Evolutionary conservation across 1,139 yeast genomes (phyloP).

Genomic region (Diutina mesorugosa): DNA sequence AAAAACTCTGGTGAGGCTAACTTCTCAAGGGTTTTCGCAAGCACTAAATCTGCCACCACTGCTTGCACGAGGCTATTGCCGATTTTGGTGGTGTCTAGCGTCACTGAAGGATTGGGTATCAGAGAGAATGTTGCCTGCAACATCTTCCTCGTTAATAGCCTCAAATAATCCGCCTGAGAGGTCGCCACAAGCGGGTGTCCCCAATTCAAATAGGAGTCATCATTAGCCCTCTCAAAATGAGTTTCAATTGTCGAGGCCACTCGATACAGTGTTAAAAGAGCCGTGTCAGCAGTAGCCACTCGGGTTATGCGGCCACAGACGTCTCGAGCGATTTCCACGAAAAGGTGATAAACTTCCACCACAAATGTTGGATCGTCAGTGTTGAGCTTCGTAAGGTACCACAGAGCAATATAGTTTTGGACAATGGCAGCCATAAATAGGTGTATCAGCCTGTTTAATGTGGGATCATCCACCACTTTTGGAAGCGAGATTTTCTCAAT

Average conservation of each 20-base stretch:
- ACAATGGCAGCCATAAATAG: slow-evolving; percentile 23
- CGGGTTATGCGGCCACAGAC: slow-evolving; percentile 7
- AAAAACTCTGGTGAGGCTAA: slow-evolving; percentile 20
- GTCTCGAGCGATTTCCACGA: neutral
- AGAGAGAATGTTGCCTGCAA: slow-evolving; percentile 11
- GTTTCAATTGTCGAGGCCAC: slow-evolving; percentile 8
- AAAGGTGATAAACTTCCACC: slow-evolving; percentile 13
- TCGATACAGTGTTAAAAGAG: slow-evolving; percentile 6
- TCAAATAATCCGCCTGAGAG: slow-evolving; percentile 11
- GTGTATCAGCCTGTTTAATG: slow-evolving; percentile 24
- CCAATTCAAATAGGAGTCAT: neutral
- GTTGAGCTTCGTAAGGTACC: slow-evolving; percentile 27
- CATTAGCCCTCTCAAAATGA: slow-evolving; percentile 4
- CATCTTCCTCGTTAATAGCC: slow-evolving; percentile 14
- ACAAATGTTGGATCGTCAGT: slow-evolving; percentile 26
- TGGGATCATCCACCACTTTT: neutral
- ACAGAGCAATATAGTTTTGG: slow-evolving; percentile 21
- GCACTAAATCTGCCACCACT: slow-evolving; percentile 22
- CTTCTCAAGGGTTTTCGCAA: slow-evolving; percentile 16
- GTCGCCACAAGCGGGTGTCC: neutral
- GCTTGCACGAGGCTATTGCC: slow-evolving; percentile 15
- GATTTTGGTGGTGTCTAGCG: slow-evolving; percentile 7
- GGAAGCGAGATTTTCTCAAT: neutral
- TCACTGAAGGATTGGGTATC: slow-evolving; percentile 14
- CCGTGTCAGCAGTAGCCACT: slow-evolving; percentile 4